Conservation (phyloP, 805 yeast species). For the Hanseniaspora meyeri region DNA sequence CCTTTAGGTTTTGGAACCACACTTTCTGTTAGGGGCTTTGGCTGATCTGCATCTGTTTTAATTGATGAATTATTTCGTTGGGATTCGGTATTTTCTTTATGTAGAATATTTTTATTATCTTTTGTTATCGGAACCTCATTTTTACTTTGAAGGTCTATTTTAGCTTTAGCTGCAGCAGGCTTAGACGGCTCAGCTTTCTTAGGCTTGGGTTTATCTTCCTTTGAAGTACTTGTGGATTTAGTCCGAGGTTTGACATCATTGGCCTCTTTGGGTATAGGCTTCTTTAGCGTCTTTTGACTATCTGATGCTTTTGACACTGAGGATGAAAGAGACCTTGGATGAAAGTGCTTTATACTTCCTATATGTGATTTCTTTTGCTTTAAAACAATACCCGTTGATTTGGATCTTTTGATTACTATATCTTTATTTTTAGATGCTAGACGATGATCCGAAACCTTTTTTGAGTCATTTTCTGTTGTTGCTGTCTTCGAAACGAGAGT, state of each 20-base stretch:
- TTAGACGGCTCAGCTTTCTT: neutral
- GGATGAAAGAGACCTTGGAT: neutral
- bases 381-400: constrained; percentile 11
- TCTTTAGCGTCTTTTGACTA: neutral
- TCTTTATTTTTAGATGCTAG: neutral
- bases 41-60: neutral
- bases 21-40: neutral
- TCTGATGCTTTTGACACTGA: neutral
- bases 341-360: constrained; percentile 1
- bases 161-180: neutral
- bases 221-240: neutral
- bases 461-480: neutral
- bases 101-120: neutral
- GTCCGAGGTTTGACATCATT: neutral
- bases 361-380: constrained; percentile 4
- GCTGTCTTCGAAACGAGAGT: neutral
- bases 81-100: neutral
- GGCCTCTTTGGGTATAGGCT: neutral
- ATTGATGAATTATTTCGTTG: neutral
- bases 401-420: constrained; percentile 9
- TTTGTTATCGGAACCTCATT: neutral
- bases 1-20: neutral
- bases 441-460: neutral
- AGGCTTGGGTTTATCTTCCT: neutral
- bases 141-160: neutral